Conservation (phyloP, 2,329 filamentous ascomycete genomes). For the Epichloe uncinata region DNA sequence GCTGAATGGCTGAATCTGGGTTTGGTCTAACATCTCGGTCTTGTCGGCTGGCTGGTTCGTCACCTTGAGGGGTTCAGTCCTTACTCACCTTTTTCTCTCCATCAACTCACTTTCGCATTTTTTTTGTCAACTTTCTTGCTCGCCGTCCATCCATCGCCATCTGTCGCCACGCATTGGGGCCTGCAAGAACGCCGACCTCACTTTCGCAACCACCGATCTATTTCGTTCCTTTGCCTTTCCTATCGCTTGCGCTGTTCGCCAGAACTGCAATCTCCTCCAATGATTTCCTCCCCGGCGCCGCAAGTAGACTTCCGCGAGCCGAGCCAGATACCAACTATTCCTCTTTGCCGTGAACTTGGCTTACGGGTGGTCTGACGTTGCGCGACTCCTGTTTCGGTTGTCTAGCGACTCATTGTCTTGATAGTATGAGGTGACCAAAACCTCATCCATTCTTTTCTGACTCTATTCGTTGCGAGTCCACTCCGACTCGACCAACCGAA, state of each 20-base stretch:
- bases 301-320: slow-evolving; percentile 23
- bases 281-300: slow-evolving; percentile 22
- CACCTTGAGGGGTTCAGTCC: slow-evolving; percentile 11
- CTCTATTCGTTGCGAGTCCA: background rate
- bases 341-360: slow-evolving; percentile 15
- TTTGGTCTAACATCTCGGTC: background rate
- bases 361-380: slow-evolving; percentile 21
- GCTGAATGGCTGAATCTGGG: background rate
- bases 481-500: background rate
- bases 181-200: background rate
- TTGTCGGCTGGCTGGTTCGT: slow-evolving; percentile 1
- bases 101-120: slow-evolving; percentile 4
- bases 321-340: slow-evolving; percentile 18
- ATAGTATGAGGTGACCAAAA: slow-evolving; percentile 22
- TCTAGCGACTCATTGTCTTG: slow-evolving; percentile 13
- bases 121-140: background rate
- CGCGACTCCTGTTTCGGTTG: slow-evolving; percentile 2
- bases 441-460: slow-evolving; percentile 11
- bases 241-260: slow-evolving; percentile 6
- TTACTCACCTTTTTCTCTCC: slow-evolving; percentile 7
- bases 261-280: slow-evolving; percentile 17
- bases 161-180: background rate
- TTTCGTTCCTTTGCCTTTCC: background rate
- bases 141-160: background rate
- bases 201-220: background rate